Evolutionary conservation across 2,329 filamentous ascomycete genomes (phyloP), one percentile per base, ranked within the genome.

Genomic region (Knoxdaviesia proteae): DNA sequence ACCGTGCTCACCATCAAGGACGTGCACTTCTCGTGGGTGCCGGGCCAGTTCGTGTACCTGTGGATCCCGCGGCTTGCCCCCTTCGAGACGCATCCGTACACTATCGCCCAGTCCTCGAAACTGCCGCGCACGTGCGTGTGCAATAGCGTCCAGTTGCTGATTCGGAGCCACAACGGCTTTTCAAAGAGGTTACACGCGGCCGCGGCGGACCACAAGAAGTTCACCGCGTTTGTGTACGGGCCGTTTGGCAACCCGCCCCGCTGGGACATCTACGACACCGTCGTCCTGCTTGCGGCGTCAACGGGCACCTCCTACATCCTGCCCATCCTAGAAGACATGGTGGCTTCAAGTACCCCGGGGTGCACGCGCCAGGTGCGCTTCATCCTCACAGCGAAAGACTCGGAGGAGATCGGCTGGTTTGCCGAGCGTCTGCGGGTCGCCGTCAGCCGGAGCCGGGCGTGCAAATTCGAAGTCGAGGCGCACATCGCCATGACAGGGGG

Each of bases 251-350:
- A 55, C 5, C 69, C 71, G 2, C 69, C 71, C 0, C 58, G 61
- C 5, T 74, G 69, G 68, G 62, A 74, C 40, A 59, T 68, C 0
- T 77, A 68, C 51, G 73, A 77, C 53, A 72, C 70, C 0, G 54
- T 77, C 38, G 57, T 77, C 5, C 58, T 77, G 4, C 68, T 77
- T 37, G 72, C 71, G 0, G 72, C 72, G 0, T 77, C 72, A 0
- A 77, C 73, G 0, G 73, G 73, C n/a, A 68, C 71, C 1, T 76
- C 71, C 4, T 77, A 72, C 44, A 72, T 68, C 1, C 54, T 77
- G 5, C 71, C 72, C 0, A 70, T 77, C 3, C 57, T 77, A 1
- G 71, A 77, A 48, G 65, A 63, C 46, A 58, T 73, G 2, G 59
- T 72, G 1, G 58, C 61, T 33, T 53, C 58, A 0, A 56, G 56